Evolutionary conservation across 305 asterid genomes (phyloP), one percentile per base, ranked within the genome.

Genomic region (Fraxinus floribunda): DNA sequence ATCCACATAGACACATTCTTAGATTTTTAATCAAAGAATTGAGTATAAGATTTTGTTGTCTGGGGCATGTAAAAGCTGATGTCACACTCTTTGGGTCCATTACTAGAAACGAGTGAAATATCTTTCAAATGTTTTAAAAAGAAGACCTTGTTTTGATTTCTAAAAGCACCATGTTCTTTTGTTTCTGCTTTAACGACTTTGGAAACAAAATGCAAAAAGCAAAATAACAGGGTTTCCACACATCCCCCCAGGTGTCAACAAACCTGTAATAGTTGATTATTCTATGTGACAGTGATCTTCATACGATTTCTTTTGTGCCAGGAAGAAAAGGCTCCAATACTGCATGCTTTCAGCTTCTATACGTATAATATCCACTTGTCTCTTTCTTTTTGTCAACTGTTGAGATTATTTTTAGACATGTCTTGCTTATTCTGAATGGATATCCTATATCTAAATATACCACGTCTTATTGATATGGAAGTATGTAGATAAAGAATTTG

Each of bases 401-500:
- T 82, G 81, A 57, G 38, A 39, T 75, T 26, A 60, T 30, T 75
- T 79, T 11, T 26, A 39, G 83, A 78, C 77, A 4, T 80, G 81
- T 64, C 82, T 79, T 80, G 30, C 22, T 74, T 71, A 29, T 80
- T 29, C 62, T 78, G 49, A 36, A 78, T 70, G 49, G 84, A 74
- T 84, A 78, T 82, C 60, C 79, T 76, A 34, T 84, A 57, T 82
- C 80, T 84, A 62, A 73, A 60, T 78, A 22, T 83, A 76, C 79
- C 68, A 39, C 55, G 80, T 73, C 72, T 80, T 83, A 77, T 76
- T 72, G 75, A 79, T 85, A 80, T 84, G 88, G 84, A 92, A 96
- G 99, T 91, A 89, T 86, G 99, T 96, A 34, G 98, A 94, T 89
- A 96, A 96, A 91, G 98, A 96, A 85, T 96, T 96, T 77, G 99